Conservation (phyloP, 805 yeast species). For the Cyberlindnera euphorbiiphila region DNA sequence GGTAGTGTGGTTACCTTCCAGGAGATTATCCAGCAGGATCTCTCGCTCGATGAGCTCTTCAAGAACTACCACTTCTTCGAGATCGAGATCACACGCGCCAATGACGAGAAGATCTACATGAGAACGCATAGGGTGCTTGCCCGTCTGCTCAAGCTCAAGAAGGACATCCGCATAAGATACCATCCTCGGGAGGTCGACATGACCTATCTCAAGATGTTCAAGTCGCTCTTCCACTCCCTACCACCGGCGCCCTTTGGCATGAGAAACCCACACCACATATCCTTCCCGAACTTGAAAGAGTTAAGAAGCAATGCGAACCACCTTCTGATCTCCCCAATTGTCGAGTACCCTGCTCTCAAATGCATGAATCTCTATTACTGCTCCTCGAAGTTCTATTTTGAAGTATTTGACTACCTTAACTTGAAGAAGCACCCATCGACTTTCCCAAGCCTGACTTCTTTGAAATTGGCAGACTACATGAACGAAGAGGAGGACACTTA, state of each 20-base stretch:
- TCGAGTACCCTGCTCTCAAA: slow-evolving; percentile 13
- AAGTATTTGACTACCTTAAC: slow-evolving; percentile 21
- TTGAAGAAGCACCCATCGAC: slow-evolving; percentile 7
- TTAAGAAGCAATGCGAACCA: slow-evolving; percentile 24
- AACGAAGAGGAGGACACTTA: slow-evolving; percentile 26
- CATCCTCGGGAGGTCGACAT: slow-evolving; percentile 16
- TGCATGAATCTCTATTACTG: slow-evolving; percentile 24
- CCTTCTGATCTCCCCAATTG: slow-evolving; percentile 15
- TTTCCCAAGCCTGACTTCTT: slow-evolving; percentile 16
- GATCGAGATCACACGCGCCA: slow-evolving; percentile 10
- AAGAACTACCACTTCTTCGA: slow-evolving; percentile 18
- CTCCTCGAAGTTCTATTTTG: slow-evolving; percentile 24
- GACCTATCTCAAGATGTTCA: slow-evolving; percentile 24
- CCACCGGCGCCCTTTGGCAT: slow-evolving; percentile 1
- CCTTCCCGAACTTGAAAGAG: slow-evolving; percentile 12
- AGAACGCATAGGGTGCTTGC: slow-evolving; percentile 14
- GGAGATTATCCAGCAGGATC: slow-evolving; percentile 10
- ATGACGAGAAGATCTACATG: slow-evolving; percentile 7
- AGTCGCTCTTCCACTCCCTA: slow-evolving; percentile 15
- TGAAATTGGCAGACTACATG: slow-evolving; percentile 27
- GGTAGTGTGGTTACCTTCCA: slow-evolving; percentile 10
- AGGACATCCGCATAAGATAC: slow-evolving; percentile 14
- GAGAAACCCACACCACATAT: slow-evolving; percentile 5
- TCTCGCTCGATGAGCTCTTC: slow-evolving; percentile 10
- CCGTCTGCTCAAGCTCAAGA: slow-evolving; percentile 10